phyloP scores from a whole-genome alignment of 2,329 filamentous ascomycete genomes.

The Rhinocladiella mackenziei region DNA sequence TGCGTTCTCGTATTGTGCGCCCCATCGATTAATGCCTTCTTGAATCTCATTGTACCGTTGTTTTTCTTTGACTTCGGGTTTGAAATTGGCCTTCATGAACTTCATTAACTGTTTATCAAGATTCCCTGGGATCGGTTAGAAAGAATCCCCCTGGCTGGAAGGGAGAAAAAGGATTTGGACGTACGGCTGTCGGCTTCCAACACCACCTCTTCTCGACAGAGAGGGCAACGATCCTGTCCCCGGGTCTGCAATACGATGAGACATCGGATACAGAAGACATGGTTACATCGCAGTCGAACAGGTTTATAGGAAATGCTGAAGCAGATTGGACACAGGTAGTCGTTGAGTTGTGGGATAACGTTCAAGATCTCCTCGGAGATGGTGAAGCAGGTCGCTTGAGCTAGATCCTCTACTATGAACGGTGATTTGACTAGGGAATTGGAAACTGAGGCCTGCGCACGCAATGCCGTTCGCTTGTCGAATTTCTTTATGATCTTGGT shows the following conservation, averaged over 20 bases:
- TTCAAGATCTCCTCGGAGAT: slow-evolving; percentile 68
- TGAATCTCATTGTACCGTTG: slow-evolving; percentile 69
- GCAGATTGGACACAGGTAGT: slow-evolving; percentile 79
- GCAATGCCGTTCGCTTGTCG: slow-evolving; percentile 75
- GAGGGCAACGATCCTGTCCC: slow-evolving; percentile 64
- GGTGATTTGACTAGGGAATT: slow-evolving; percentile 19
- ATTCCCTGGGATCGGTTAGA: slow-evolving; percentile 49
- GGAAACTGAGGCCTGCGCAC: slow-evolving; percentile 50
- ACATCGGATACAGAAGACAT: slow-evolving; percentile 80
- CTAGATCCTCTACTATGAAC: slow-evolving; percentile 57
- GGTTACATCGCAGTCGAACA: slow-evolving; percentile 68
- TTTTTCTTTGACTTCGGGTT: slow-evolving; percentile 64
- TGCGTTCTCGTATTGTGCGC: slow-evolving; percentile 55
- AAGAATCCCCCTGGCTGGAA: not conserved
- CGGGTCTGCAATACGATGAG: slow-evolving; percentile 73
- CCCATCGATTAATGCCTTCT: slow-evolving; percentile 68
- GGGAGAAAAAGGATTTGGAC: slow-evolving; percentile 25
- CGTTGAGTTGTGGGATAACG: slow-evolving; percentile 75
- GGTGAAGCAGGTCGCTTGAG: slow-evolving; percentile 70
- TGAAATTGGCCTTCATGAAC: slow-evolving; percentile 73
- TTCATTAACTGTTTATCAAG: slow-evolving; percentile 65
- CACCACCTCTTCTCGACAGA: slow-evolving; percentile 70
- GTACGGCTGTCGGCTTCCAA: slow-evolving; percentile 64
- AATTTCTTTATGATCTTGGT: slow-evolving; percentile 88
- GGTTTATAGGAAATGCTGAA: slow-evolving; percentile 75